Evolutionary conservation across 352 stramenopile species (phyloP).

Genomic region (Pythium periplocum): DNA sequence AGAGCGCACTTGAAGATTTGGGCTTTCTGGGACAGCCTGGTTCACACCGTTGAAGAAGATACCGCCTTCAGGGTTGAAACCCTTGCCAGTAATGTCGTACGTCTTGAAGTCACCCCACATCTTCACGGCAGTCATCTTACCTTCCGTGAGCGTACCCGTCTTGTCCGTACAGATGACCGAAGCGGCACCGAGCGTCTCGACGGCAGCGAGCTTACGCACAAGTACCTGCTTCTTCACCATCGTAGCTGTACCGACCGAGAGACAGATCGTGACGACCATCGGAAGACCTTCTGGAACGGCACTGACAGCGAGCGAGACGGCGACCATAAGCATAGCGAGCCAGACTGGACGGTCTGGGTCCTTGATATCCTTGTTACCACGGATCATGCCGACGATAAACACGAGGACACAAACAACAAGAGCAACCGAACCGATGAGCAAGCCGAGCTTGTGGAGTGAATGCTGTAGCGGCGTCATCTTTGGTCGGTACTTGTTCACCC

Average conservation of each 20-base stretch:
- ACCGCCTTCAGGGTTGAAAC: conserved; percentile 48
- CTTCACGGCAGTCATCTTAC: conserved; percentile 80
- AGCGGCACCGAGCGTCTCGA: conserved; percentile 84
- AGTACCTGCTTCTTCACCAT: conserved; percentile 81
- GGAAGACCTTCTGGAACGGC: conserved; percentile 73
- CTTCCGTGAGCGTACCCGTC: conserved; percentile 92
- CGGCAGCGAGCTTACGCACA: conserved; percentile 80
- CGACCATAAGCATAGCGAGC: conserved; percentile 94
- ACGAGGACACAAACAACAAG: conserved; percentile 85
- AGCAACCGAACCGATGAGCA: conserved; percentile 86
- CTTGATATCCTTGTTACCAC: conserved; percentile 43
- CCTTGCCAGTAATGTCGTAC: conserved; percentile 62
- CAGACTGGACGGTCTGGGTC: conserved; percentile 75
- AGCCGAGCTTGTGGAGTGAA: conserved; percentile 92
- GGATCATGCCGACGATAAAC: conserved; percentile 82
- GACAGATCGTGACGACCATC: conserved; percentile 80
- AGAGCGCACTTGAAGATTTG: conserved; percentile 53
- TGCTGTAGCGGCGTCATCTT: conserved; percentile 89
- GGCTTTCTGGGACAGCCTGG: conserved; percentile 25
- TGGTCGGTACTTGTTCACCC: conserved; percentile 53
- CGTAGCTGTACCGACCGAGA: conserved; percentile 59
- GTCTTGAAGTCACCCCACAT: conserved; percentile 68
- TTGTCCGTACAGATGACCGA: conserved; percentile 94
- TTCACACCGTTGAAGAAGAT: conserved; percentile 44
- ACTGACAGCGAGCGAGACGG: conserved; percentile 83